Base-by-base conservation (phyloP, 192 early-diverging fungal species). In the Jimgerdemannia flammicorona region DNA sequence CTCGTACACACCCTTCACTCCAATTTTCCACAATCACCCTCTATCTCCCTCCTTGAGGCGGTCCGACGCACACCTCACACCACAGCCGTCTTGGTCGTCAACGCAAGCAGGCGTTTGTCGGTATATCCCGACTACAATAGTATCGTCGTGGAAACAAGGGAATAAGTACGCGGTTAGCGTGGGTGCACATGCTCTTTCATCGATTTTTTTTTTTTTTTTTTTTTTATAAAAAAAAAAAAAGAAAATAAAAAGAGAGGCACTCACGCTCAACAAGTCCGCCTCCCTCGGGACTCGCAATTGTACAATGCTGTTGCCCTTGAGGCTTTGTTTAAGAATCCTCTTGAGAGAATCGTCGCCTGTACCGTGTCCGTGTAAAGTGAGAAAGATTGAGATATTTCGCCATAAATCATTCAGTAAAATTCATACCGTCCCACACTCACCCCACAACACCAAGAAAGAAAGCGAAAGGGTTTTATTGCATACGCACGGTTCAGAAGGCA, bases 341-440 rank as follows among this genome's bases (percentile, higher is more conserved):
- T 75, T 78, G 43, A 82, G 74, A 42, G 80, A 82, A 59, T 82
- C 80, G 72, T 82, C 80, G 10, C 80, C 80, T 82, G 63, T 49
- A 66, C 44, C 49, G 49, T 54, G 49, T 11, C 4, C 49, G 11
- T 7, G 11, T 54, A 54, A 4, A 54, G 49, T 7, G 11, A 54
- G 49, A 54, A 11, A 43, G n/a, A 11, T n/a, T 20, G 18, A 29
- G 7, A 43, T 40, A 49, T n/a, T n/a, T n/a, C n/a, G n/a, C 54
- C 42, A 67, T 0, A 17, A 41, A 17, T 67, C 29, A 69, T 40
- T 39, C 67, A 39, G 29, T 4, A 44, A 75, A 6, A 18, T 1
- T 29, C 40, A 42, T 49, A 29, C 66, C n/a, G n/a, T n/a, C n/a
- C n/a, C n/a, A n/a, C n/a, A n/a, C n/a, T n/a, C n/a, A n/a, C n/a